Evolutionary conservation across 2,329 filamentous ascomycete genomes (phyloP).

Genomic region (Rasamsonia emersonii): DNA sequence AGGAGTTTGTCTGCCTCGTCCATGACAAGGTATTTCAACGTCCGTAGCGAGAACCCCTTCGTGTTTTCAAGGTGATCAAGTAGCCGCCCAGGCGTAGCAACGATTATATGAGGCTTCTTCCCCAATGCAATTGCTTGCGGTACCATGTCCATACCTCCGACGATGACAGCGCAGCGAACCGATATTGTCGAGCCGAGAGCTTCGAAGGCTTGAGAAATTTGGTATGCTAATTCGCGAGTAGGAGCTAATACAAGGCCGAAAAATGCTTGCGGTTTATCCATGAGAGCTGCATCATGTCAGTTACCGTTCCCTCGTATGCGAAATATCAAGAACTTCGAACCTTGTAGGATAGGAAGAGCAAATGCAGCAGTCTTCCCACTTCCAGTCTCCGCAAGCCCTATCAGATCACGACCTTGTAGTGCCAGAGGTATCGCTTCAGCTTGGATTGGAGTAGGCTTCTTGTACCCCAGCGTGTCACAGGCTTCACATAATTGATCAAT

Average conservation of each 20-base stretch:
- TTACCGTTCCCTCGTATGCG: conserved; percentile 42
- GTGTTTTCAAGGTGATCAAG: conserved; percentile 94
- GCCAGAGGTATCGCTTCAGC: conserved; percentile 73
- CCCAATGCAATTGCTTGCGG: conserved; percentile 80
- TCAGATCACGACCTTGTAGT: conserved; percentile 73
- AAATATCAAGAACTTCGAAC: too few species aligned
- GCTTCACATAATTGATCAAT: conserved; percentile 84
- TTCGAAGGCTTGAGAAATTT: conserved; percentile 83
- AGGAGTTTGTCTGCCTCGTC: conserved; percentile 89
- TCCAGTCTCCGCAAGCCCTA: conserved; percentile 90
- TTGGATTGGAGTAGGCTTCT: conserved; percentile 81
- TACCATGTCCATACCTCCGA: conserved; percentile 95
- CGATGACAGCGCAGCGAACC: conserved; percentile 76
- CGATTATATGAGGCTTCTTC: conserved; percentile 92
- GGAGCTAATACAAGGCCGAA: conserved; percentile 89
- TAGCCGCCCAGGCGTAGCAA: conserved; percentile 82
- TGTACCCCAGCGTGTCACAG: conserved; percentile 74
- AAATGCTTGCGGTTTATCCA: conserved; percentile 76
- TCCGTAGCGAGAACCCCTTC: conserved; percentile 80
- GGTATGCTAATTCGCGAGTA: conserved; percentile 84
- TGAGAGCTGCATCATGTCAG: conserved; percentile 48
- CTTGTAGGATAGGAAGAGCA: conserved; percentile 83
- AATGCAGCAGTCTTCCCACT: conserved; percentile 95
- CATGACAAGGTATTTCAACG: conserved; percentile 83
- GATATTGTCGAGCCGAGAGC: conserved; percentile 78